Base-by-base conservation (phyloP, 106 monocot genomes). In the Ottelia alismoides region DNA sequence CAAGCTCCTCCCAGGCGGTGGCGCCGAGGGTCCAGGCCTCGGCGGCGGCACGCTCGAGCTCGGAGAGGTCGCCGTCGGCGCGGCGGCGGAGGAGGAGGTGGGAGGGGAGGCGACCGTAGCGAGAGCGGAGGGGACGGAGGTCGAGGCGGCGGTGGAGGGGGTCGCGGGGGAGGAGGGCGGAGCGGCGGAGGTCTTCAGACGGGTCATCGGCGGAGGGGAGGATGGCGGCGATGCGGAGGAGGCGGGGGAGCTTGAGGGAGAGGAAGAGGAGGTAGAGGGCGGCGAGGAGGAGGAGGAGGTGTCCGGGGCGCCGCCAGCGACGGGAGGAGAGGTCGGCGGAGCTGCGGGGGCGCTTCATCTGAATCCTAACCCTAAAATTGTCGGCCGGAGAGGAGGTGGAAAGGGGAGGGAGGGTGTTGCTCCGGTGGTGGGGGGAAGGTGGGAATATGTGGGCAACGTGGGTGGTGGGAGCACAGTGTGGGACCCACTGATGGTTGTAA, bases 11-110 rank as follows among this genome's bases (percentile, higher is more conserved):
- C 94, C 94, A 96, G 4, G 88, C 84, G 50, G 76, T 84, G 30
- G 61, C 57, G 6, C 94, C 94, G 20, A 88, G 65, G 20, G 44
- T 32, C 81, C 88, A 88, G 18, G 94, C 94, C 45, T 84, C 81
- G 22, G 58, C 50, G n/a, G 78, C 94, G 65, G 72, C 64, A 45
- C 58, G 56, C 55, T 96, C 88, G 18, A 96, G 75, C 65, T 76
- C 77, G 1, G 92, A 74, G 22, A 76, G 73, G 25, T 80, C 72
- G 22, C 30, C 28, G 16, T 22, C 50, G 11, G 32, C 58, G 18
- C 63, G 74, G 22, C 28, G 28, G 28, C 60, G 52, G n/a, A 51
- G 48, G 21, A 86, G 31, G 23, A 87, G 29, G 52, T 79, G 72
- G 21, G 74, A 62, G n/a, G 84, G 65, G 52, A 94, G 59, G 45